Conservation (phyloP, 805 yeast species). For the Barnettozyma wickerhamii region DNA sequence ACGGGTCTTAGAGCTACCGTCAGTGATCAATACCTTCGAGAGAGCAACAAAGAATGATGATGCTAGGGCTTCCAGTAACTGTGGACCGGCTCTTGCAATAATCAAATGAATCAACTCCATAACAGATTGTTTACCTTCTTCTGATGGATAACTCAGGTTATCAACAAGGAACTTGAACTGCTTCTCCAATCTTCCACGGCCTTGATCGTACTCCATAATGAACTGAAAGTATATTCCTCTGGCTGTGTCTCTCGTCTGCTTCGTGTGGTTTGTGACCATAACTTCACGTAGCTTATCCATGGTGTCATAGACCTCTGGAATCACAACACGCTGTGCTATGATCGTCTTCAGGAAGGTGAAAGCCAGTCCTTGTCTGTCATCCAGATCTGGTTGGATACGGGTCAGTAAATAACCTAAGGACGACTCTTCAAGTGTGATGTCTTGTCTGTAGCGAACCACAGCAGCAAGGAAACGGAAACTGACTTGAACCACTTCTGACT, state of each 20-base stretch:
- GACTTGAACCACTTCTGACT: constrained; percentile 74
- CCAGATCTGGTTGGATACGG: constrained; percentile 78
- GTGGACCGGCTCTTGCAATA: constrained; percentile 58
- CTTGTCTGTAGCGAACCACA: constrained; percentile 64
- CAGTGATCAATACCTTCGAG: constrained; percentile 72
- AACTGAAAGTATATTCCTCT: constrained; percentile 81
- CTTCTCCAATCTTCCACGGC: constrained; percentile 76
- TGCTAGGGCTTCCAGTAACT: constrained; percentile 54
- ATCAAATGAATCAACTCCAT: constrained; percentile 79
- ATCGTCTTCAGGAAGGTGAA: constrained; percentile 78
- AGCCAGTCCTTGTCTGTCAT: constrained; percentile 86
- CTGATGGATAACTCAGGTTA: constrained; percentile 80
- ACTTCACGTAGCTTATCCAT: constrained; percentile 77
- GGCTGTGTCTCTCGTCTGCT: constrained; percentile 78
- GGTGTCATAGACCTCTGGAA: constrained; percentile 87
- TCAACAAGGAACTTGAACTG: constrained; percentile 77
- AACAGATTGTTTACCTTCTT: constrained; percentile 83
- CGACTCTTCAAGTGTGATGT: constrained; percentile 59
- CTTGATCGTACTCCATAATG: constrained; percentile 92
- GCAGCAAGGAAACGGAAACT: constrained; percentile 70
- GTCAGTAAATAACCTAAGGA: constrained; percentile 72
- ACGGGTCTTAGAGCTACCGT: constrained; percentile 73
- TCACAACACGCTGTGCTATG: constrained; percentile 64
- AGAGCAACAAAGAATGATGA: constrained; percentile 80
- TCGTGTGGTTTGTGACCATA: constrained; percentile 86